Percentiles rank a stretch among this genome's conserved stretches.
phyloP scores from a whole-genome alignment of 345 rosid species.

The Bruguiera parviflora region DNA sequence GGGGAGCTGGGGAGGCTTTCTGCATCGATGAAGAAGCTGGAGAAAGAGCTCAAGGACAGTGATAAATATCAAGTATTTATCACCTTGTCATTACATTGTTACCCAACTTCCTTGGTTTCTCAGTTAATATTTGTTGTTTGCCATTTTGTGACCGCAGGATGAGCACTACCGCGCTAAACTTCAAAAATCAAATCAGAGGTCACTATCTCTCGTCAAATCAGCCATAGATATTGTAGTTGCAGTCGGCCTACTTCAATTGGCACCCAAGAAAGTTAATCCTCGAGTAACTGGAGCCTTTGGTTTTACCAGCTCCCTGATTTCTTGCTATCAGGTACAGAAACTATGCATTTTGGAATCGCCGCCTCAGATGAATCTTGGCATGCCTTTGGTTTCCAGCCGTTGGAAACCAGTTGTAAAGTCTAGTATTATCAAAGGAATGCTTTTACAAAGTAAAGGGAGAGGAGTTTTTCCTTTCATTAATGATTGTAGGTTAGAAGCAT shows the following conservation, averaged over 20 bases:
- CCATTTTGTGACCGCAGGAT: constrained; percentile 36
- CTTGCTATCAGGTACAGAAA: constrained; percentile 82
- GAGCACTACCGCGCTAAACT: constrained; percentile 72
- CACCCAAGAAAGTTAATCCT: constrained; percentile 78
- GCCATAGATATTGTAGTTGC: constrained; percentile 86
- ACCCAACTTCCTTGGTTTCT: not conserved
- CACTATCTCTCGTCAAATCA: constrained; percentile 74
- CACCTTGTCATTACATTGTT: not conserved
- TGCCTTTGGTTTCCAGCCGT: not conserved
- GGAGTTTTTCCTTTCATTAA: no score
- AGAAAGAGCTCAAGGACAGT: constrained; percentile 61
- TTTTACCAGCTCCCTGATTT: constrained; percentile 71
- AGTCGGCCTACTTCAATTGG: constrained; percentile 78
- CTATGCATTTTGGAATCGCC: not conserved
- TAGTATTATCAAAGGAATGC: no score
- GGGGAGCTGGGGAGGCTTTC: constrained; percentile 90
- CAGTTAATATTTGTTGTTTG: not conserved
- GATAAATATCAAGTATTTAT: constrained; percentile 58
- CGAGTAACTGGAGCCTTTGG: constrained; percentile 92
- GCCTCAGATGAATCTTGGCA: no score
- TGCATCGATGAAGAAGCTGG: constrained; percentile 69
- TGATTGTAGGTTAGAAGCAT: no score
- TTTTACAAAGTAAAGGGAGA: no score
- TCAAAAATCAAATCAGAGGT: constrained; percentile 75
- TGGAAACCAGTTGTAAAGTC: no score